Evolutionary conservation across 495 filamentous ascomycete species (phyloP).

Genomic region (Astrothelium macrocarpum): DNA sequence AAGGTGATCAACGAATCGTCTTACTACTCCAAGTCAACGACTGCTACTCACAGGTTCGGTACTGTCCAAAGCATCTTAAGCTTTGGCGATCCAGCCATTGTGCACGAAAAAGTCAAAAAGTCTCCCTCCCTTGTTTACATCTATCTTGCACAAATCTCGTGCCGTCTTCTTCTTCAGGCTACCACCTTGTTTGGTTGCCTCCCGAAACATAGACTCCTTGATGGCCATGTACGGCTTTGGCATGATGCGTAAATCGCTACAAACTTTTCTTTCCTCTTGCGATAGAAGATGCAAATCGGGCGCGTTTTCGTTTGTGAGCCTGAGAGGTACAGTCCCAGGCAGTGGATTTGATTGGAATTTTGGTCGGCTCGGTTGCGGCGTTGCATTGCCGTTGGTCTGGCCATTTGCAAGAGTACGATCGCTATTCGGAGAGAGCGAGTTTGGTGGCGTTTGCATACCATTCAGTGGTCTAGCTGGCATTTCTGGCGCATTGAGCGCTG

Average conservation of each 20-base stretch:
- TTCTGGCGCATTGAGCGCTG: constrained; percentile 65
- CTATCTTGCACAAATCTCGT: constrained; percentile 60
- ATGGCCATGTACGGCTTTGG: constrained; percentile 93
- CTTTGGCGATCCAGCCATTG: constrained; percentile 82
- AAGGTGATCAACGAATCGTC: too few species aligned
- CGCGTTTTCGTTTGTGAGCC: constrained; percentile 64
- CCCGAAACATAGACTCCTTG: constrained; percentile 79
- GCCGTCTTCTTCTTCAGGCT: constrained; percentile 84
- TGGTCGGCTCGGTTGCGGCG: constrained; percentile 16
- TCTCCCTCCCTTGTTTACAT: constrained; percentile 53
- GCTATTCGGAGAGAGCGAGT: constrained; percentile 37
- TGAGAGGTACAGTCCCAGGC: constrained; percentile 53
- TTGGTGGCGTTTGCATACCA: constrained; percentile 45
- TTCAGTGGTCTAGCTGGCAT: constrained; percentile 35
- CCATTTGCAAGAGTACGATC: constrained; percentile 17
- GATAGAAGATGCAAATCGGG: constrained; percentile 80
- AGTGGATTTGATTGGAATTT: constrained; percentile 30
- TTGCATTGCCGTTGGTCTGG: constrained; percentile 20
- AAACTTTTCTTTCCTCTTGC: constrained; percentile 74
- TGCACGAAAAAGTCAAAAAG: constrained; percentile 94
- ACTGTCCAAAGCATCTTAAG: too few species aligned
- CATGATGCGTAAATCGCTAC: constrained; percentile 66
- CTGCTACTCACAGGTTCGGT: too few species aligned
- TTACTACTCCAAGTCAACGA: too few species aligned
- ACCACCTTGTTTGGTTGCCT: constrained; percentile 80